phyloP scores from a whole-genome alignment of 306 rosid genomes.

The Coriaria nepalensis region DNA sequence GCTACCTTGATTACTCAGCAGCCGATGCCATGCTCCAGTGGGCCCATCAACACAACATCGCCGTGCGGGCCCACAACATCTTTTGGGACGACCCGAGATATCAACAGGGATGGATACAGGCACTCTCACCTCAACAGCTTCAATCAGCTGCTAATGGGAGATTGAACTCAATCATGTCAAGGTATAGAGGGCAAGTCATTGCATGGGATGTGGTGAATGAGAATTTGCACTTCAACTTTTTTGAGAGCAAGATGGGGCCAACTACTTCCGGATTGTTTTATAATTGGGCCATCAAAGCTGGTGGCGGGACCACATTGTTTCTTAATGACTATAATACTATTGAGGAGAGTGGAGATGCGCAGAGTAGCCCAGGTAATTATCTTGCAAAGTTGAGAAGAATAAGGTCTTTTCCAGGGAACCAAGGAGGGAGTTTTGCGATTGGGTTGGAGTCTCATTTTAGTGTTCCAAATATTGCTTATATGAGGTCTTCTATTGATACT shows the following conservation, averaged over 20 bases:
- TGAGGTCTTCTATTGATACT: constrained; percentile 53
- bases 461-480: constrained; percentile 34
- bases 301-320: constrained; percentile 31
- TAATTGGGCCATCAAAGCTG: constrained; percentile 27
- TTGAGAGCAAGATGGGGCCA: constrained; percentile 31
- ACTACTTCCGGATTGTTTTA: constrained; percentile 22
- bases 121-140: constrained; percentile 22
- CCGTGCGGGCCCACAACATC: constrained; percentile 61
- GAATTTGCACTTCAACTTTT: constrained; percentile 43
- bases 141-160: constrained; percentile 15
- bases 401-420: constrained; percentile 15
- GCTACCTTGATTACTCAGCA: constrained; percentile 27
- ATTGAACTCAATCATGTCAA: constrained; percentile 28
- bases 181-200: constrained; percentile 44
- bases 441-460: constrained; percentile 61
- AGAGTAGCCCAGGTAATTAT: constrained; percentile 31
- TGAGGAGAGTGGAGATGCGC: constrained; percentile 35
- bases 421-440: constrained; percentile 22
- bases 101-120: constrained; percentile 39
- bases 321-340: constrained; percentile 58
- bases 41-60: constrained; percentile 25
- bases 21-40: constrained; percentile 49
- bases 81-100: constrained; percentile 47
- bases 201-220: constrained; percentile 84
- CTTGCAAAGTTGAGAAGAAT: constrained; percentile 37